These are phyloP conservation scores for Didymella pomorum DNA, from an alignment of 2,329 filamentous ascomycete species.

Conservation along the genomic window DNA sequence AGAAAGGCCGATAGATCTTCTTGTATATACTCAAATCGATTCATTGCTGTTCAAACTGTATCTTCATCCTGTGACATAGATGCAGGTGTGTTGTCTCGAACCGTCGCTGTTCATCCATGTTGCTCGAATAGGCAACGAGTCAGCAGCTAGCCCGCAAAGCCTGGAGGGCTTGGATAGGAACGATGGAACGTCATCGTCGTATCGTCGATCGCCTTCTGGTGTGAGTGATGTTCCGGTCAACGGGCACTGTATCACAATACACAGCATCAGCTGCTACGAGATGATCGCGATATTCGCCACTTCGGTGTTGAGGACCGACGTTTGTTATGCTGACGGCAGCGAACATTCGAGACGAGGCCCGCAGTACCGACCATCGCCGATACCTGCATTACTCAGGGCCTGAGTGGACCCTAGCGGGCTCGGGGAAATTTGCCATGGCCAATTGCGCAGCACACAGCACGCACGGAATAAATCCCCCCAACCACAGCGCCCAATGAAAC, in stretches of 20 bases:
- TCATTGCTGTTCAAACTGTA: neutral
- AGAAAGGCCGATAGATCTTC: conserved; percentile 3
- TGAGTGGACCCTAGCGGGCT: neutral
- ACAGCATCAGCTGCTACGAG: neutral
- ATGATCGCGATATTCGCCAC: neutral
- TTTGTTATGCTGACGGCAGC: neutral
- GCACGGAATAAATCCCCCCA: neutral
- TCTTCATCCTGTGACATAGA: neutral
- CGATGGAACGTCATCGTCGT: neutral
- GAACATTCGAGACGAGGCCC: neutral
- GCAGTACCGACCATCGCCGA: neutral
- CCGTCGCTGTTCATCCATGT: neutral
- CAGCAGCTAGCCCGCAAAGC: neutral
- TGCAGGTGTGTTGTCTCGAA: neutral
- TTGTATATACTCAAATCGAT: conserved; percentile 14
- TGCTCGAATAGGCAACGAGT: neutral
- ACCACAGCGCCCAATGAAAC: neutral
- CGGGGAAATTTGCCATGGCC: neutral
- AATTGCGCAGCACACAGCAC: neutral
- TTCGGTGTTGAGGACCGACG: neutral
- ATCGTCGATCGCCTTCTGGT: neutral
- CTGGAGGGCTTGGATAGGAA: neutral
- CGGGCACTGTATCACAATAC: neutral
- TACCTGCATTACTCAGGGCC: neutral
- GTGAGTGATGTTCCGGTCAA: neutral